Conservation (phyloP, 2,329 filamentous ascomycete species). For the Helicocarpus griseus region DNA sequence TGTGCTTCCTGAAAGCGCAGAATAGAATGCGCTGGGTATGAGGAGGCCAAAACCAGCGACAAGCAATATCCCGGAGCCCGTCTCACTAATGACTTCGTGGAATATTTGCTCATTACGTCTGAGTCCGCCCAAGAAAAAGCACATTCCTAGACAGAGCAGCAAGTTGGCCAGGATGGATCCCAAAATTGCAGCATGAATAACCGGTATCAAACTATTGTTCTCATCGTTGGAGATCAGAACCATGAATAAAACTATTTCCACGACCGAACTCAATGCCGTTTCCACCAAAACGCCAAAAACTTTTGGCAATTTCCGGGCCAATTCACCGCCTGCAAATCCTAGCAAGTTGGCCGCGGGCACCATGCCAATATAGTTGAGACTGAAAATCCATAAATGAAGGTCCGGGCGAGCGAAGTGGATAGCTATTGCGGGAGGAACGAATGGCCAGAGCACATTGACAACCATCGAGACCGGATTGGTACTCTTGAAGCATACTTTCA, state of each 20-base stretch:
- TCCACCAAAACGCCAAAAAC: slow-evolving; percentile 46
- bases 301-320: slow-evolving; percentile 66
- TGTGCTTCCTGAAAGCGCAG: slow-evolving; percentile 36
- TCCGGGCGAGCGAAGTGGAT: slow-evolving; percentile 49
- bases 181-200: slow-evolving; percentile 74
- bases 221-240: slow-evolving; percentile 53
- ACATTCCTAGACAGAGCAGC: slow-evolving; percentile 67
- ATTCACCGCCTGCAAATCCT: slow-evolving; percentile 63
- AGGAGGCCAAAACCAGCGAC: slow-evolving; percentile 55
- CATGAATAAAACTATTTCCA: slow-evolving; percentile 78
- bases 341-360: slow-evolving; percentile 66
- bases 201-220: slow-evolving; percentile 42
- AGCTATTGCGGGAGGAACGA: slow-evolving; percentile 63
- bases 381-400: slow-evolving; percentile 55
- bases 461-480: slow-evolving; percentile 53
- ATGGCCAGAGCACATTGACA: slow-evolving; percentile 65
- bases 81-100: slow-evolving; percentile 66
- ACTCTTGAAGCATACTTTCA: slow-evolving; percentile 55
- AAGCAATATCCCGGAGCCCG: slow-evolving; percentile 65
- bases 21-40: slow-evolving; percentile 39
- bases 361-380: slow-evolving; percentile 67
- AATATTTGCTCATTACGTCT: slow-evolving; percentile 59
- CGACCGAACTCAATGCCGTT: slow-evolving; percentile 57
- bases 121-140: slow-evolving; percentile 69
- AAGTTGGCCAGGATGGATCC: slow-evolving; percentile 77